A percentile compares a stretch with the other conserved stretches of the same genome.
Conservation (phyloP, 2,329 filamentous ascomycete genomes). For the Tolypocladium ophioglossoides region DNA sequence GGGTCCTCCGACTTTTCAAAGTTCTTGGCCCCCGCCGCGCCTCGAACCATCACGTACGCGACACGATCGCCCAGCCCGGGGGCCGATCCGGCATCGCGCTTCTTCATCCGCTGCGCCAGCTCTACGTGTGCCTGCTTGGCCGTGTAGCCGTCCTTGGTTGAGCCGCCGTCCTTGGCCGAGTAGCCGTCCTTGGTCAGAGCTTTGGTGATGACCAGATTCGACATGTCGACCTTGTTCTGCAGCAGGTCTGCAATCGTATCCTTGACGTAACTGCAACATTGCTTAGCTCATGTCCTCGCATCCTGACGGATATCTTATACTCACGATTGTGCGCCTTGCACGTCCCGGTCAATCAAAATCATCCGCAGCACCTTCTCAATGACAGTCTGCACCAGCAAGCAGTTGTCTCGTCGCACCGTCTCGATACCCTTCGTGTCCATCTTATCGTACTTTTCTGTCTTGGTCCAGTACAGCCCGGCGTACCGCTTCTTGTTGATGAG, state of each 20-base stretch:
- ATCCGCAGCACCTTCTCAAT: constrained; percentile 95
- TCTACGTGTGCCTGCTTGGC: constrained; percentile 95
- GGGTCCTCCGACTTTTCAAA: constrained; percentile 97
- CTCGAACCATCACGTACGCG: constrained; percentile 95
- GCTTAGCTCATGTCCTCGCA: neutral
- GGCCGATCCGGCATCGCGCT: constrained; percentile 89
- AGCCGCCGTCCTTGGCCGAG: constrained; percentile 72
- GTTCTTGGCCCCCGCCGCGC: constrained; percentile 79
- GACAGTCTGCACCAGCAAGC: constrained; percentile 86
- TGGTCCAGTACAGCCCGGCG: constrained; percentile 96
- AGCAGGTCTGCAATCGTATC: constrained; percentile 88
- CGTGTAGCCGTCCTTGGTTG: no score
- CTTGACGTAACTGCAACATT: constrained; percentile 71
- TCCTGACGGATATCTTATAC: neutral
- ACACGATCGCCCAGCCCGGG: constrained; percentile 91
- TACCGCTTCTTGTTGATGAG: constrained; percentile 99
- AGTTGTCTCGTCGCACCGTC: constrained; percentile 94
- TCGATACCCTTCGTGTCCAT: constrained; percentile 99
- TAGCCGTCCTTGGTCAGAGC: constrained; percentile 87
- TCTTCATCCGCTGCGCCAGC: constrained; percentile 91
- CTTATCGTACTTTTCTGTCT: constrained; percentile 89
- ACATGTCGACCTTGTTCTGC: constrained; percentile 98
- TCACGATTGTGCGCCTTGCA: constrained; percentile 57
- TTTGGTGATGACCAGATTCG: constrained; percentile 97
- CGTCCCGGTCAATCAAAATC: constrained; percentile 88